These are phyloP conservation scores for Torulaspora delbrueckii DNA, from an alignment of 805 yeast genomes.

Conservation along the genomic window DNA sequence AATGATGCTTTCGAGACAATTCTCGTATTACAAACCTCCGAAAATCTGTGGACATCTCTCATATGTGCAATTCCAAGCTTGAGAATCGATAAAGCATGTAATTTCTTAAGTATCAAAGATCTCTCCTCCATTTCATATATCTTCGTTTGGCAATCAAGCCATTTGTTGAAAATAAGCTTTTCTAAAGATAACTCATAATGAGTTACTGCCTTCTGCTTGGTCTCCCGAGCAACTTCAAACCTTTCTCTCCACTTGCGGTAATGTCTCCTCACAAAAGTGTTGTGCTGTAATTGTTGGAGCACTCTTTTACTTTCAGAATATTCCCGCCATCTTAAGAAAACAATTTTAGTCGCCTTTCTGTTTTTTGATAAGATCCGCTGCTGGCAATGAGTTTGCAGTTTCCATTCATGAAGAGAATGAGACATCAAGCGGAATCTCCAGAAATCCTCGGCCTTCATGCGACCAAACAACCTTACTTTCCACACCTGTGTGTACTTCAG, in stretches of 20 bases:
- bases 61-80: slow-evolving; percentile 11
- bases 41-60: slow-evolving; percentile 6
- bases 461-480: slow-evolving; percentile 8
- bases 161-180: neutral
- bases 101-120: slow-evolving; percentile 10
- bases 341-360: neutral
- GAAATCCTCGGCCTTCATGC: slow-evolving; percentile 7
- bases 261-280: neutral
- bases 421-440: neutral
- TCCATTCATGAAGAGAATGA: slow-evolving; percentile 4
- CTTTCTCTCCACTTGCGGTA: slow-evolving; percentile 6
- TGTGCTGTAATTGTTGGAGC: neutral
- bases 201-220: slow-evolving; percentile 1
- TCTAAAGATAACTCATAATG: neutral
- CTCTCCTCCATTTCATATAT: slow-evolving; percentile 10
- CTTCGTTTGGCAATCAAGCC: slow-evolving; percentile 3
- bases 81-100: slow-evolving; percentile 12
- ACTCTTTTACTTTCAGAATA: neutral
- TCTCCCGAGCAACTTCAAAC: neutral
- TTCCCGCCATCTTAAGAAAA: slow-evolving; percentile 3
- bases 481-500: slow-evolving; percentile 7
- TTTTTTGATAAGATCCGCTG: neutral
- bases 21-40: slow-evolving; percentile 5
- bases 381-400: neutral
- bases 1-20: slow-evolving; percentile 4